Percentiles rank a stretch among this genome's conserved stretches.
phyloP scores from a whole-genome alignment of 1,139 yeast species.

The Arxiozyma heterogenica region DNA sequence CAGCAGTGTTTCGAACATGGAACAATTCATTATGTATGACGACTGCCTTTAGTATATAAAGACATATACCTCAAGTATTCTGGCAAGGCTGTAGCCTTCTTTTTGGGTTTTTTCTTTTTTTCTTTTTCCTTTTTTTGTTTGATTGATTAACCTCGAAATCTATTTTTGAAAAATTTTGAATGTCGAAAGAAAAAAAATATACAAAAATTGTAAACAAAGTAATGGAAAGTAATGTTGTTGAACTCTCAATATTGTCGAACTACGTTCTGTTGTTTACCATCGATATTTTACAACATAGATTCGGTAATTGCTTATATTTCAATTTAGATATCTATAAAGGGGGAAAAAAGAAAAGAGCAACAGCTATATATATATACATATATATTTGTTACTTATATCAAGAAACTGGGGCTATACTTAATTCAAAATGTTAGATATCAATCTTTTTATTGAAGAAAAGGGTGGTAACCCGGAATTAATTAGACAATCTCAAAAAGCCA shows the following conservation, averaged over 20 bases:
- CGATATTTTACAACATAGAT: no score
- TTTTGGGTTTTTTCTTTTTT: no score
- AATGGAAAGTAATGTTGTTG: background rate
- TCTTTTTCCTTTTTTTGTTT: no score
- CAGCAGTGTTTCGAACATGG: no score
- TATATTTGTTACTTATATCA: no score
- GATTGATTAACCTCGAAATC: background rate
- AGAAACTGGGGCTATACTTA: background rate
- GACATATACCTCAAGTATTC: background rate
- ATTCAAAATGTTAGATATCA: slow-evolving; percentile 70
- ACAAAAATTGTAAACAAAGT: no score
- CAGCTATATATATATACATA: no score
- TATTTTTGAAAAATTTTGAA: background rate
- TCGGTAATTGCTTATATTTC: background rate
- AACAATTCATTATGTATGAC: no score
- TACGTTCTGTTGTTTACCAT: no score
- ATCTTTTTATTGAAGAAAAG: slow-evolving; percentile 84
- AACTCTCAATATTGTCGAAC: background rate
- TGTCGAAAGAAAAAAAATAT: no score
- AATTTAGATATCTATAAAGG: background rate
- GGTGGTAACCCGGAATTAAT: slow-evolving; percentile 93
- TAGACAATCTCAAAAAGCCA: slow-evolving; percentile 80
- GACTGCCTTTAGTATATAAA: no score
- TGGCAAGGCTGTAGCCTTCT: no score
- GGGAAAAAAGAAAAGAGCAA: background rate